phyloP scores from a whole-genome alignment of 768 basidiomycete species.

The Plicaturopsis crispa region DNA sequence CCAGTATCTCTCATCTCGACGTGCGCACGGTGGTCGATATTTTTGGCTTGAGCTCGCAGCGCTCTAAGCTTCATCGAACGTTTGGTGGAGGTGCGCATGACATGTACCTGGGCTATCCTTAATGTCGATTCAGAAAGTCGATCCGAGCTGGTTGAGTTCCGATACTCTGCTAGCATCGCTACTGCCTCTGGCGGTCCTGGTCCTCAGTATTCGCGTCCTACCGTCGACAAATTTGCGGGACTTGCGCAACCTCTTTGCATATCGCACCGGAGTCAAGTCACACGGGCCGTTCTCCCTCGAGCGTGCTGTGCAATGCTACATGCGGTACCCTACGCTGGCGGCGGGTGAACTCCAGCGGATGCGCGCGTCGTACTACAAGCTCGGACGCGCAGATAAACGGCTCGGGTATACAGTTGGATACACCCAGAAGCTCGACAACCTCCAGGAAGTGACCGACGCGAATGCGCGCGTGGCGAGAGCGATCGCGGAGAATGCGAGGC shows the following conservation, averaged over 20 bases:
- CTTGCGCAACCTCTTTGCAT: not conserved
- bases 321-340: slow-evolving; percentile 34
- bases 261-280: not conserved
- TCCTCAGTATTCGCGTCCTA: not conserved
- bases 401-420: slow-evolving; percentile 48
- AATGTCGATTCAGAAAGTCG: too few relatives aligned
- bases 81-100: too few relatives aligned
- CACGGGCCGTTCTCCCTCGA: slow-evolving; percentile 33
- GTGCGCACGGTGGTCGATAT: too few relatives aligned
- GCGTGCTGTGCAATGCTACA: slow-evolving; percentile 35
- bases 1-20: too few relatives aligned
- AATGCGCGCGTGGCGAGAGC: slow-evolving; percentile 30
- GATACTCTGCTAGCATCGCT: not conserved
- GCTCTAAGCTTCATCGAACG: too few relatives aligned
- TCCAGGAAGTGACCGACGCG: slow-evolving; percentile 23
- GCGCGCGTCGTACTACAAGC: slow-evolving; percentile 33
- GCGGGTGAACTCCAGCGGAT: slow-evolving; percentile 32
- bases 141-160: too few relatives aligned
- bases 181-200: not conserved
- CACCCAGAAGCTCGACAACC: slow-evolving; percentile 38
- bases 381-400: slow-evolving; percentile 38
- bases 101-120: too few relatives aligned
- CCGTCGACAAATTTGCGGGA: not conserved
- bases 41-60: too few relatives aligned
- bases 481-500: slow-evolving; percentile 30